Base-by-base conservation (phyloP, 352 stramenopile genomes). In the Blastocystis sp. region DNA sequence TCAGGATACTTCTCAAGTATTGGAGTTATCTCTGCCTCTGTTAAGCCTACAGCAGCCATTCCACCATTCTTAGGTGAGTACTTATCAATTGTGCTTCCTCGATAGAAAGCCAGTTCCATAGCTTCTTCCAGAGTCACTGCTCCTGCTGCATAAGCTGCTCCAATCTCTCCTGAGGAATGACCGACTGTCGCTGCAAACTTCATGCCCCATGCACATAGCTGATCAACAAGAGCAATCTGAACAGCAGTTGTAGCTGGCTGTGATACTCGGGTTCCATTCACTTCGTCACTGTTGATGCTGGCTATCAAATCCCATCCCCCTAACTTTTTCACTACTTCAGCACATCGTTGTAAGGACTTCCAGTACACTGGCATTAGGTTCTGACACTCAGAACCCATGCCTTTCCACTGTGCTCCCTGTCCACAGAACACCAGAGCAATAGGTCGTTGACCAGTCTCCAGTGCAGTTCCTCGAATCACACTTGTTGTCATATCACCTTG, bases 101-200 rank as follows among this genome's bases (percentile, higher is more conserved):
- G 65, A 27, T 86, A 88, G 46, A 65, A 88, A 16, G 81, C 81
- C 52, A 88, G 27, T 67, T 74, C 12, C 81, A 88, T 86, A n/a
- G 81, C 81, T 37, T 88, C 81, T 67, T 88, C 74, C 14, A 86
- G 59, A 19, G 67, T 85, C 5, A 88, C 51, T 29, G 81, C 65
- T 57, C 71, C 71, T 24, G 81, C 81, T 32, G 65, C 52, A 43
- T 88, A 88, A 4, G 81, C 81, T 37, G 81, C 81, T 29, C n/a
- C 43, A 21, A 88, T 88, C 32, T 88, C 81, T 32, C 81, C 81
- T 2, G 57, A 78, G 27, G 63, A 85, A 52, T 88, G 81, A 0
- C 81, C 81, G 5, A 80, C 52, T 2, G 49, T 67, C 21, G 81
- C 81, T 29, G 63, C n/a, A 9, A 67, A 32, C 16, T 21, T 59